These are phyloP conservation scores for Aspergillus japonicus DNA, from an alignment of 2,329 filamentous ascomycete species.

Conservation along the genomic window DNA sequence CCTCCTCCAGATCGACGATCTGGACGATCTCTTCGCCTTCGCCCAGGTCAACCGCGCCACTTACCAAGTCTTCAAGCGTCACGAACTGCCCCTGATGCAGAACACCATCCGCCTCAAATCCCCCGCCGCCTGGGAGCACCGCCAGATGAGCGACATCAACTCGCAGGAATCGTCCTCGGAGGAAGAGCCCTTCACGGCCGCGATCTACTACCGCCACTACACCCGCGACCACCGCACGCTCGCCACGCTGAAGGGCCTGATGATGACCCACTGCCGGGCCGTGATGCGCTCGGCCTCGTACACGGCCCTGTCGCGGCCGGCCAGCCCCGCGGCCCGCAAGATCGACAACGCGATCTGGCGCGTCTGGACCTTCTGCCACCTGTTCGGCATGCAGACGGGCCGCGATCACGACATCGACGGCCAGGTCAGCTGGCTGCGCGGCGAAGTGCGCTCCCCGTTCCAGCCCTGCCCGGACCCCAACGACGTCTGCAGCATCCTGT, in stretches of 20 bases:
- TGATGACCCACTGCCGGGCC: constrained; percentile 5
- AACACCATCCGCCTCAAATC: constrained; percentile 3
- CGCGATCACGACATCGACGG: constrained; percentile 7
- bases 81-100: constrained; percentile 6
- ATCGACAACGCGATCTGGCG: constrained; percentile 12
- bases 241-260: constrained; percentile 10
- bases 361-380: constrained; percentile 13
- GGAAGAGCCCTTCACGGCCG: constrained; percentile 2
- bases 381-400: constrained; percentile 10
- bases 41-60: constrained; percentile 5
- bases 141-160: constrained; percentile 5
- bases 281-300: constrained; percentile 1
- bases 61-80: constrained; percentile 10
- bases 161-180: background rate
- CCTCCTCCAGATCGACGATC: constrained; percentile 6
- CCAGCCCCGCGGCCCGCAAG: background rate
- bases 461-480: constrained; percentile 8
- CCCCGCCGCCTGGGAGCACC: constrained; percentile 13
- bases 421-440: constrained; percentile 9
- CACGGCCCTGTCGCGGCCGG: background rate
- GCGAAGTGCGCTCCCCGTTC: background rate
- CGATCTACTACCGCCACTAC: constrained; percentile 12
- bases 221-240: constrained; percentile 6
- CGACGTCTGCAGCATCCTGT: constrained; percentile 8
- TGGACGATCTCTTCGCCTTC: constrained; percentile 9